Evolutionary conservation across 2,329 filamentous ascomycete species (phyloP).

Genomic region (Exophiala sp.): DNA sequence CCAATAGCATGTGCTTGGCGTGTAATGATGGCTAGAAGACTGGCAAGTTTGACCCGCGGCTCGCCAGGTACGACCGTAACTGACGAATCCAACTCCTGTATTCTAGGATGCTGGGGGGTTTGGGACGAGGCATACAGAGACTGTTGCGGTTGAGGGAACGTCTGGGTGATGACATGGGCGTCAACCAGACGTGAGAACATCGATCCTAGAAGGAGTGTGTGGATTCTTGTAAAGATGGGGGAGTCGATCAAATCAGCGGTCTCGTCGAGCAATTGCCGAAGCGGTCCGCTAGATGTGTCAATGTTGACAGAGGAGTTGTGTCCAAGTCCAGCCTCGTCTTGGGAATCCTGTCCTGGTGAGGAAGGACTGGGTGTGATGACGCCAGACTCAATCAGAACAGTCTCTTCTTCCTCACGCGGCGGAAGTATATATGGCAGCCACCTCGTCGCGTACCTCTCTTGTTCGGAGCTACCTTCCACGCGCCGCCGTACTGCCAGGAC

Average conservation of each 20-base stretch:
- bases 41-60: constrained; percentile 71
- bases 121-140: constrained; percentile 45
- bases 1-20: constrained; percentile 88
- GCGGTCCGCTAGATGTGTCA: constrained; percentile 37
- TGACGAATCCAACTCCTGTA: constrained; percentile 38
- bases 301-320: constrained; percentile 8
- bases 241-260: constrained; percentile 95
- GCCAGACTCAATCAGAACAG: constrained; percentile 77
- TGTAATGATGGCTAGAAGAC: constrained; percentile 82
- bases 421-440: constrained; percentile 88
- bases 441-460: constrained; percentile 59
- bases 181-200: constrained; percentile 83
- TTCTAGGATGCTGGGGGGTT: constrained; percentile 37
- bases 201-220: constrained; percentile 80
- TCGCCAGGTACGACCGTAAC: constrained; percentile 42
- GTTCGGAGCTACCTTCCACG: constrained; percentile 71
- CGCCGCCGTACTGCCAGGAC: constrained; percentile 78
- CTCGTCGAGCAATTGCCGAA: constrained; percentile 87
- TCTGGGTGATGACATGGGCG: constrained; percentile 71
- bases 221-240: constrained; percentile 80
- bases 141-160: constrained; percentile 60
- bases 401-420: constrained; percentile 66
- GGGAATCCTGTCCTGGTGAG: constrained; percentile 29
- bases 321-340: constrained; percentile 12
- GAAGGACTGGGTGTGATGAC: constrained; percentile 52